A percentile compares a stretch with the other conserved stretches of the same genome.
phyloP scores from a whole-genome alignment of 345 rosid species.

The Microcos paniculata region DNA sequence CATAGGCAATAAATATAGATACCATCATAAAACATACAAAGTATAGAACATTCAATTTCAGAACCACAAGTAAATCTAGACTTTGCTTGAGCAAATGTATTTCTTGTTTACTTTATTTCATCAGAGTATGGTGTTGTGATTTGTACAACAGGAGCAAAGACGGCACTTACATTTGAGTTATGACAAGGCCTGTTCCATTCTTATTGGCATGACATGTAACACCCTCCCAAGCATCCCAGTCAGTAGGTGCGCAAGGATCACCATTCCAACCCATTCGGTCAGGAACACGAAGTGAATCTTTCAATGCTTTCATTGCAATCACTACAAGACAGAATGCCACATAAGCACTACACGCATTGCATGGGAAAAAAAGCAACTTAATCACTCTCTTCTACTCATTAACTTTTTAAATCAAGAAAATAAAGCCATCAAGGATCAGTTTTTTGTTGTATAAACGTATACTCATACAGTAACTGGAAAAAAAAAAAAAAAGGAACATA shows the following conservation, averaged over 20 bases:
- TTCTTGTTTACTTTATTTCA: not conserved
- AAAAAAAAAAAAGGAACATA: too few species aligned
- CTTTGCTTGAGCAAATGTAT: not conserved
- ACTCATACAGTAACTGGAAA: not conserved
- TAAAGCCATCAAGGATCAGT: not conserved
- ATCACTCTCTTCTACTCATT: not conserved
- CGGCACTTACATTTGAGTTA: constrained; percentile 77
- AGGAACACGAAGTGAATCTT: constrained; percentile 82
- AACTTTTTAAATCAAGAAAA: not conserved
- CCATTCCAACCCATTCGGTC: constrained; percentile 99
- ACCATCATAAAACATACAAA: not conserved
- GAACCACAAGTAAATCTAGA: too few species aligned
- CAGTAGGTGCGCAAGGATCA: constrained; percentile 98
- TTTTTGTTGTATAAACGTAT: not conserved
- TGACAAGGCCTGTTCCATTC: constrained; percentile 64
- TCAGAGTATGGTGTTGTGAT: not conserved
- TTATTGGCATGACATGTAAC: constrained; percentile 70
- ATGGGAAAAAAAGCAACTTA: not conserved
- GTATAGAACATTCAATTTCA: not conserved
- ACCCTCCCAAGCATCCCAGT: constrained; percentile 99
- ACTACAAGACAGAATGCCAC: constrained; percentile 38
- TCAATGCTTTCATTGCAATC: constrained; percentile 85
- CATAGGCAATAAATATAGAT: not conserved
- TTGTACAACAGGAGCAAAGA: not conserved
- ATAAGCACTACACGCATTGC: not conserved